Evolutionary conservation across 164 flowering plant species (phyloP).

Genomic region (Liriodendron chinense): DNA sequence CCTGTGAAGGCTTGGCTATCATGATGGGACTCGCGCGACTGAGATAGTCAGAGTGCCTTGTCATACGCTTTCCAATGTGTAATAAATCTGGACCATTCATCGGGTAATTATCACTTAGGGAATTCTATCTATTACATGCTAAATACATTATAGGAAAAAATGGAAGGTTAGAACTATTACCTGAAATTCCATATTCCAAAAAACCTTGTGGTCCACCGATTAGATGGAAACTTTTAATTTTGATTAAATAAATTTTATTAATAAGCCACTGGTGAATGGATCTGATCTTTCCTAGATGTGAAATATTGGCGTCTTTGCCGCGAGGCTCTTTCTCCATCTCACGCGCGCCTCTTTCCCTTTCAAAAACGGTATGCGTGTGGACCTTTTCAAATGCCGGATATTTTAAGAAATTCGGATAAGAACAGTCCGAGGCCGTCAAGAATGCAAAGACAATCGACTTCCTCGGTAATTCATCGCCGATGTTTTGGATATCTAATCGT

Average conservation of each 20-base stretch:
- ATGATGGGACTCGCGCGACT: not conserved
- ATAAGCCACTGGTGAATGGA: not conserved
- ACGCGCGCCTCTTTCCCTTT: not conserved
- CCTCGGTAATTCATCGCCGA: not conserved
- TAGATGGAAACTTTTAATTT: too few relatives aligned
- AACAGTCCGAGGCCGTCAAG: not conserved
- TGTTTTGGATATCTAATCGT: not conserved
- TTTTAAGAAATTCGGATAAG: not conserved
- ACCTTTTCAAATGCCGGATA: not conserved
- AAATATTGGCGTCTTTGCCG: not conserved
- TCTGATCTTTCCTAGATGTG: not conserved
- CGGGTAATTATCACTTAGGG: too few relatives aligned
- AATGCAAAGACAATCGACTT: not conserved
- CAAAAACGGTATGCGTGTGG: not conserved
- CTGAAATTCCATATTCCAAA: too few relatives aligned
- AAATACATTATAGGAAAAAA: too few relatives aligned
- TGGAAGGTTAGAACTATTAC: too few relatives aligned
- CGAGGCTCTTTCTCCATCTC: not conserved
- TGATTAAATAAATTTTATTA: too few relatives aligned
- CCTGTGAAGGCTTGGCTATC: not conserved
- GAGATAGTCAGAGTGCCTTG: not conserved
- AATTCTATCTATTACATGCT: too few relatives aligned
- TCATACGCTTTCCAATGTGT: not conserved
- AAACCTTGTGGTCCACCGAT: too few relatives aligned
- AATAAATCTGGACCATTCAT: too few relatives aligned